phyloP scores from a whole-genome alignment of 257 asterid genomes.

The Cruciata laevipes region DNA sequence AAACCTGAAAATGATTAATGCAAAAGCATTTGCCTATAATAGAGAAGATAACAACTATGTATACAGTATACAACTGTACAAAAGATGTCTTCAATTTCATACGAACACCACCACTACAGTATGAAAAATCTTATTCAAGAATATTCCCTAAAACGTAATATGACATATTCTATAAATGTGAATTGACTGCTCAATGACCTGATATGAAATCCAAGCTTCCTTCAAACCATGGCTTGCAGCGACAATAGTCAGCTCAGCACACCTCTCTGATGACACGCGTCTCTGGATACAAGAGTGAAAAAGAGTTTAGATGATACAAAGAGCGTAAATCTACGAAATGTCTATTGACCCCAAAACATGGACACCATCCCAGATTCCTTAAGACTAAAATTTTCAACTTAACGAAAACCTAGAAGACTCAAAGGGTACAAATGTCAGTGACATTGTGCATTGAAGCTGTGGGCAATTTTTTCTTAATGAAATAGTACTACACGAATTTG shows the following conservation, averaged over 20 bases:
- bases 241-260: constrained; percentile 84
- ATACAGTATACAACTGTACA: background rate
- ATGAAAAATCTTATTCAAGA: background rate
- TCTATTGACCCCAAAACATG: background rate
- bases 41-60: background rate
- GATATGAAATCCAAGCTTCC: constrained; percentile 97
- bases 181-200: constrained; percentile 34
- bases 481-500: background rate
- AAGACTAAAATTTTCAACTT: no score
- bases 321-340: background rate
- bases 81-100: background rate
- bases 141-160: background rate
- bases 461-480: background rate
- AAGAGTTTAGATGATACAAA: background rate
- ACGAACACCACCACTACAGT: background rate
- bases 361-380: background rate
- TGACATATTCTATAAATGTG: no score
- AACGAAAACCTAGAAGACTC: background rate
- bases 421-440: background rate
- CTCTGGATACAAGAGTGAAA: constrained; percentile 34
- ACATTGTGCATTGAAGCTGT: no score
- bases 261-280: constrained; percentile 90
- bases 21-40: background rate
- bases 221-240: constrained; percentile 96
- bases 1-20: background rate